A percentile compares a stretch with the other conserved stretches of the same genome.
Conservation (phyloP, 108 stramenopile genomes). For the Fragilaria radians region DNA sequence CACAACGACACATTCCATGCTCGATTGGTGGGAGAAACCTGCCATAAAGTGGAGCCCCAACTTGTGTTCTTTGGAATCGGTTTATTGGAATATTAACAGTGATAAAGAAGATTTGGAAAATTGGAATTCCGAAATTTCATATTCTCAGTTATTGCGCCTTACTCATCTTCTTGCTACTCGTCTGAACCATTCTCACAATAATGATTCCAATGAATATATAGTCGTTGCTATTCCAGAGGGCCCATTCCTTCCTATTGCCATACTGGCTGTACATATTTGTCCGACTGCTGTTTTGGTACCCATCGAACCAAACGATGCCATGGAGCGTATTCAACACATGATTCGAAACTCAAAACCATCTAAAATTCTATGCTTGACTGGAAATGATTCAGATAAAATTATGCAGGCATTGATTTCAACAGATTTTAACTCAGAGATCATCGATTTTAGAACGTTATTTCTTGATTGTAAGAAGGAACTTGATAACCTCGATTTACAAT, state of each 20-base stretch:
- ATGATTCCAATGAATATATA: conserved; percentile 31
- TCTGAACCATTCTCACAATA: not conserved
- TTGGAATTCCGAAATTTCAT: no score
- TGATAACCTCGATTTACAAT: not conserved
- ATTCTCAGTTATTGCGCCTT: not conserved
- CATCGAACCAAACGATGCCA: conserved; percentile 65
- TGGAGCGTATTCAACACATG: conserved; percentile 54
- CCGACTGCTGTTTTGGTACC: conserved; percentile 57
- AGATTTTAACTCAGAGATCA: not conserved
- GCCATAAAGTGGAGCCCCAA: no score
- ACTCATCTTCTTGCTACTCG: not conserved
- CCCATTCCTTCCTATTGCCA: conserved; percentile 58
- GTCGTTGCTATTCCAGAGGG: conserved; percentile 83
- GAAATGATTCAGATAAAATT: conserved; percentile 17
- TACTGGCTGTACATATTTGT: conserved; percentile 54
- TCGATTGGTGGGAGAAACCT: no score
- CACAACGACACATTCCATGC: no score
- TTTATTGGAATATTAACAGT: no score
- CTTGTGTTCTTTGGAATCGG: no score
- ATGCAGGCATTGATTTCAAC: not conserved
- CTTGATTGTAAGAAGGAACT: not conserved
- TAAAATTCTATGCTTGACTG: conserved; percentile 39
- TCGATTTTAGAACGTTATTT: not conserved
- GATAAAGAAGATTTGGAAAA: no score
- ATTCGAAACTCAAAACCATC: conserved; percentile 45